These are phyloP conservation scores for Lactarius vividus DNA, from an alignment of 768 basidiomycete species.

Conservation along the genomic window DNA sequence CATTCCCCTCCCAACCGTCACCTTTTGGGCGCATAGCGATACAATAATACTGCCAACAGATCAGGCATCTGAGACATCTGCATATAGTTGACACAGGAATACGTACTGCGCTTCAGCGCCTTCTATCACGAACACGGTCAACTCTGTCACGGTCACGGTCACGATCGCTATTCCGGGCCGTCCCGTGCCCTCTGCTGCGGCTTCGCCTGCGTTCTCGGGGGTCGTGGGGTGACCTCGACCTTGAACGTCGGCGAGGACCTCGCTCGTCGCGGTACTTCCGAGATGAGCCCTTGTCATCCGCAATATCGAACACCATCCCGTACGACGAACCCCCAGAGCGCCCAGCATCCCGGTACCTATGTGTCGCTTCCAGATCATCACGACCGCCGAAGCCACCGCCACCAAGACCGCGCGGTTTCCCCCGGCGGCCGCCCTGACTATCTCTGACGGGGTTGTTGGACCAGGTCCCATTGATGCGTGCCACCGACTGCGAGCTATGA, in stretches of 20 bases:
- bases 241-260: constrained; percentile 36
- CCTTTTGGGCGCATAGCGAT: not conserved
- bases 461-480: constrained; percentile 78
- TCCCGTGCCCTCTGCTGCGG: constrained; percentile 30
- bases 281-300: constrained; percentile 30
- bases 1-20: constrained; percentile 15
- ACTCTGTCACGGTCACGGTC: constrained; percentile 4
- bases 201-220: constrained; percentile 54
- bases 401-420: constrained; percentile 31
- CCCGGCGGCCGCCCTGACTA: constrained; percentile 38
- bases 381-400: constrained; percentile 64
- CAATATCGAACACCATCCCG: constrained; percentile 85
- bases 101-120: constrained; percentile 15
- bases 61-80: constrained; percentile 3
- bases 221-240: constrained; percentile 20
- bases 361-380: constrained; percentile 70
- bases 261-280: constrained; percentile 24
- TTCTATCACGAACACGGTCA: constrained; percentile 5
- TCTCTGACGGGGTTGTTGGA: constrained; percentile 66
- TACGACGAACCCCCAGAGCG: constrained; percentile 44
- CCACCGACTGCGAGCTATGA: constrained; percentile 87
- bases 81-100: constrained; percentile 9
- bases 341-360: constrained; percentile 57
- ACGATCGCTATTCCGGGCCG: constrained; percentile 14
- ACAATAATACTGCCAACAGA: not conserved